phyloP scores from a whole-genome alignment of 2,329 filamentous ascomycete species.

The Penicillium sp. region DNA sequence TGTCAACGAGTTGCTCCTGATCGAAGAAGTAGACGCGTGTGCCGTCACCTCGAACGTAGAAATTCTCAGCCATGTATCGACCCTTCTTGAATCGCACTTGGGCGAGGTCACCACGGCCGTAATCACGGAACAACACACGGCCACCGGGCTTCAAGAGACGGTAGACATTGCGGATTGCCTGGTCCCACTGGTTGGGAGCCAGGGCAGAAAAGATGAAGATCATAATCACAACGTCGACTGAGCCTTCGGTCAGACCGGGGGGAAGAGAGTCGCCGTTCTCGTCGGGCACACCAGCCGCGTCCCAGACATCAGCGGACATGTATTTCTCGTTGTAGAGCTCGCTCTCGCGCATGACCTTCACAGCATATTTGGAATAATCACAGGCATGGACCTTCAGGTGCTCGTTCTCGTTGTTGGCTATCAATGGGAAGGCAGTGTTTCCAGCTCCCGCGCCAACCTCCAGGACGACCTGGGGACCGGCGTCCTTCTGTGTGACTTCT shows the following conservation, averaged over 20 bases:
- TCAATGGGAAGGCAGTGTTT: slow-evolving; percentile 91
- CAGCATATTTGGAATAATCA: slow-evolving; percentile 93
- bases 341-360: slow-evolving; percentile 84
- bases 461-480: slow-evolving; percentile 68
- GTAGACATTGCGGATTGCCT: slow-evolving; percentile 77
- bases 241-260: slow-evolving; percentile 70
- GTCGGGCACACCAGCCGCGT: slow-evolving; percentile 64
- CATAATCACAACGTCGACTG: slow-evolving; percentile 87
- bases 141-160: slow-evolving; percentile 85
- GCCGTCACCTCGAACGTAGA: slow-evolving; percentile 92
- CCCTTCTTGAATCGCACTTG: slow-evolving; percentile 98
- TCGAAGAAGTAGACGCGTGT: slow-evolving; percentile 98
- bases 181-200: slow-evolving; percentile 77
- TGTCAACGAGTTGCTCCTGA: slow-evolving; percentile 70
- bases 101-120: slow-evolving; percentile 89
- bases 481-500: slow-evolving; percentile 67
- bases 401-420: slow-evolving; percentile 79
- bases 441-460: slow-evolving; percentile 95
- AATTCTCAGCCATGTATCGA: slow-evolving; percentile 91
- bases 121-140: slow-evolving; percentile 93
- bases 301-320: slow-evolving; percentile 93
- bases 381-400: slow-evolving; percentile 84
- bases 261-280: slow-evolving; percentile 59
- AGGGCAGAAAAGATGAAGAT: slow-evolving; percentile 97
- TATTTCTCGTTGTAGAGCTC: slow-evolving; percentile 68